These are phyloP conservation scores for Zancudomyces culisetae DNA, from an alignment of 371 early-diverging fungal species.

Conservation along the genomic window DNA sequence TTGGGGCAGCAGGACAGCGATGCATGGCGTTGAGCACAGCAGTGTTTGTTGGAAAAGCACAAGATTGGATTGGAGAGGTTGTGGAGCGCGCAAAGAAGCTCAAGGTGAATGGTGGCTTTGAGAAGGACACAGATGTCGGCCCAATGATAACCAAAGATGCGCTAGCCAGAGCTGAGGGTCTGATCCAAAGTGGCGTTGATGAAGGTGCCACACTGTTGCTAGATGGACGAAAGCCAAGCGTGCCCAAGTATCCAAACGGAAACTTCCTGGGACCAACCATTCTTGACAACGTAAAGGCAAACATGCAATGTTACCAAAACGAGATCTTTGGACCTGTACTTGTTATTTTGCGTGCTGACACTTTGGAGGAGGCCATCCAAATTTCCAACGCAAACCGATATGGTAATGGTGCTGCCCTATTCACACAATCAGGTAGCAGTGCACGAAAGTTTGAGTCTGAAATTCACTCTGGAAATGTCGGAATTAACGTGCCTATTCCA, in stretches of 20 bases:
- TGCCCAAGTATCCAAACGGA: conserved; percentile 59
- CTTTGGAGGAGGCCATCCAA: conserved; percentile 82
- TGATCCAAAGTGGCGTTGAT: conserved; percentile 66
- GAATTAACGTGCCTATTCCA: conserved; percentile 86
- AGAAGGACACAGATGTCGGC: conserved; percentile 72
- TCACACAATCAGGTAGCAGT: conserved; percentile 74
- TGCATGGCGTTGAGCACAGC: conserved; percentile 86
- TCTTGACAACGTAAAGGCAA: conserved; percentile 50
- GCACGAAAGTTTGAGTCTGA: conserved; percentile 80
- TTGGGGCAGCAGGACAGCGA: conserved; percentile 94
- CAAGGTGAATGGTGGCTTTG: conserved; percentile 75
- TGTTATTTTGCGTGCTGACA: conserved; percentile 60
- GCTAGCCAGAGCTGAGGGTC: conserved; percentile 49
- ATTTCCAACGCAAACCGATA: conserved; percentile 81
- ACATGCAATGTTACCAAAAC: conserved; percentile 83
- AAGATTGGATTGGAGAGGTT: conserved; percentile 76
- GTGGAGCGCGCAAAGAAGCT: conserved; percentile 69
- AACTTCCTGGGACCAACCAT: conserved; percentile 93
- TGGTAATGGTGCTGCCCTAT: conserved; percentile 91
- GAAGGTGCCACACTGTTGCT: conserved; percentile 78
- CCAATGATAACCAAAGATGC: conserved; percentile 77
- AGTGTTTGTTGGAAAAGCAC: conserved; percentile 76
- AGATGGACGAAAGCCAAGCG: conserved; percentile 69
- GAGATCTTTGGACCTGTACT: conserved; percentile 95
- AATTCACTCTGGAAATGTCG: conserved; percentile 84